Conservation (phyloP, 2,329 filamentous ascomycete species). For the Diaporthe vexans region DNA sequence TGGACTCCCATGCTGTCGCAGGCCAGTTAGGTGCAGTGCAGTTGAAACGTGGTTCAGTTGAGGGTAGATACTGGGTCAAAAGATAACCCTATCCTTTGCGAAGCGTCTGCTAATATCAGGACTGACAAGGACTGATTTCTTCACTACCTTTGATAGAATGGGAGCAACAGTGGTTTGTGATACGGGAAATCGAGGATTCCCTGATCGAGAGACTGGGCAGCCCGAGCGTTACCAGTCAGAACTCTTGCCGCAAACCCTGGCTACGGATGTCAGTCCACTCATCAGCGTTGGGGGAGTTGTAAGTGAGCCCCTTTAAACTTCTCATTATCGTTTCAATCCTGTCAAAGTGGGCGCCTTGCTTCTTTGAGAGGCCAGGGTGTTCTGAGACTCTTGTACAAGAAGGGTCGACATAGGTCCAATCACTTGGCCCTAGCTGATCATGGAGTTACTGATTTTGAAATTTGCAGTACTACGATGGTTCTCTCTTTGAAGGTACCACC, state of each 20-base stretch:
- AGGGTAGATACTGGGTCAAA: neutral
- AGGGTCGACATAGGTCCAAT: neutral
- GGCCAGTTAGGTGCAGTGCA: too few species aligned
- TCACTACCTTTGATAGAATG: neutral
- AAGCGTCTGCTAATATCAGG: neutral
- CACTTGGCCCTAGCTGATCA: neutral
- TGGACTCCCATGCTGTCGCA: too few species aligned
- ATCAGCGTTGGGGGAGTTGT: constrained; percentile 27
- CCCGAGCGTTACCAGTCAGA: neutral
- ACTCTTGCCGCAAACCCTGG: neutral
- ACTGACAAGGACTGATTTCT: neutral
- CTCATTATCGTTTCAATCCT: neutral
- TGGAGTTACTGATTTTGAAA: neutral
- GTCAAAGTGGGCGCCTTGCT: neutral
- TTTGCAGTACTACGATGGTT: constrained; percentile 25
- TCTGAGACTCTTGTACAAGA: neutral
- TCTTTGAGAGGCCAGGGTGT: neutral
- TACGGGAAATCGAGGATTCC: neutral
- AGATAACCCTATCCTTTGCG: neutral
- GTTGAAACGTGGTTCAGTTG: neutral
- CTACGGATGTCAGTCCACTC: neutral
- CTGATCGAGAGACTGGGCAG: neutral
- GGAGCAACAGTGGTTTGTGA: constrained; percentile 16
- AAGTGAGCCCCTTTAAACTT: neutral
- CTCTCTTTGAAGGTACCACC: constrained; percentile 8